Evolutionary conservation across 169 alveolate species (phyloP), one percentile per base, ranked within the genome.

Genomic region (Cryptosporidium xiaoi): DNA sequence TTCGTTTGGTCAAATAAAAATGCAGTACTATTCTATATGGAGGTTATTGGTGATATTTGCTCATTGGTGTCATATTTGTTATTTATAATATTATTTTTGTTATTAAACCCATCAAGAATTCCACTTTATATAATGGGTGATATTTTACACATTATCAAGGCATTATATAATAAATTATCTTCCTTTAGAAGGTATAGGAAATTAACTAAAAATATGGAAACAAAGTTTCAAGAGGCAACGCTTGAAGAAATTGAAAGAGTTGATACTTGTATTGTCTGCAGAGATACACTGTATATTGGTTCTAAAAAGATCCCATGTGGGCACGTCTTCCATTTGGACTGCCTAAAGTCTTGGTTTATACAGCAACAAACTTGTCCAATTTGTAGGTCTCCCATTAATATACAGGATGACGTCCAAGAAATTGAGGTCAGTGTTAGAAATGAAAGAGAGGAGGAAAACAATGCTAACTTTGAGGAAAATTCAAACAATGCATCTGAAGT

Each of bases 41-140:
- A 69, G 24, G 67, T 69, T 7, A 27, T 69, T 55, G 83, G 83
- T 10, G 83, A 69, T 51, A 56, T 69, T 3, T 53, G 68, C n/a
- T 69, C 83, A 2, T 33, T 69, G 3, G 10, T 69, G 3, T 51
- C 83, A 16, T 69, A 69, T 55, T 62, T 69, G 16, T 34, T 69
- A 90, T 83, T 83, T 62, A 40, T 82, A 66, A 18, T 90, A 51
- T 90, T 94, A 29, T 95, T 95, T 85, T 91, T 94, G 82, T 46
- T 93, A 64, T 93, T 93, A 48, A 94, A 95, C 67, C 96, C 96
- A 31, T 90, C 92, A 46, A 91, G 93, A 16, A 82, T 95, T 51
- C 97, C 97, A 10, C 83, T 94, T 24, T 95, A 95, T 83, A 93
- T 94, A 94, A 77, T 93, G n/a, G 95, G 95, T 16, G 97, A 95